Evolutionary conservation across 352 stramenopile genomes (phyloP), one percentile per base, ranked within the genome.

Genomic region (Globisporangium spinosum): DNA sequence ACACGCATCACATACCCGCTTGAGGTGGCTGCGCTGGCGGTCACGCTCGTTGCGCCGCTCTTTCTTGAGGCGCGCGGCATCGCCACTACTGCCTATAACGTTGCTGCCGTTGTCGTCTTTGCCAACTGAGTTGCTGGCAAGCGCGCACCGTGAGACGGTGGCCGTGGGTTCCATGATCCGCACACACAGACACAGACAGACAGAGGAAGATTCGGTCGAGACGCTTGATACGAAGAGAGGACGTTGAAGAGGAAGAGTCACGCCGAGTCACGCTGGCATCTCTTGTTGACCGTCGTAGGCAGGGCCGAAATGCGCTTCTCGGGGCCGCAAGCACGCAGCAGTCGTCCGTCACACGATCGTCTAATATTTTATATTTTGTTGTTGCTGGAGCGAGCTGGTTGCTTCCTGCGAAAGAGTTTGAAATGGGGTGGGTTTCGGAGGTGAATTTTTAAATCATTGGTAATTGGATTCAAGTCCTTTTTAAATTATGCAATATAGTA

Each of bases 31-130:
- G 65, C 77, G 79, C 55, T 80, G 73, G 56, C 82, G 79, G 66
- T 90, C 82, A 63, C 82, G 82, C 34, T 83, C 82, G 68, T 90
- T 90, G 62, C 82, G 79, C 3, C 73, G 70, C 59, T 70, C 63
- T 45, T 82, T 82, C 59, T 77, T 80, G 53, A 60, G 34, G 2
- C 38, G 57, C 23, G 45, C 9, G 12, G 23, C 38, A 15, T 13
- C 56, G 43, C 34, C 15, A 2, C 12, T n/a, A 53, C 9, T 5
- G 17, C 23, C 49, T 29, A 22, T 5, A 22, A 15, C 34, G 40
- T 17, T 65, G 43, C 43, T 34, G 60, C 27, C 40, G 40, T 13
- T 43, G 6, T n/a, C 15, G 40, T 15, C 13, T 49, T 49, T 20
- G 3, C 5, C 43, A 51, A 51, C 17, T 51, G 17, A 29, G 20